Percentiles rank a stretch among this genome's conserved stretches.
These are phyloP conservation scores for Atkinsonella hypoxylon DNA, from an alignment of 2,329 filamentous ascomycete genomes.

Conservation along the genomic window DNA sequence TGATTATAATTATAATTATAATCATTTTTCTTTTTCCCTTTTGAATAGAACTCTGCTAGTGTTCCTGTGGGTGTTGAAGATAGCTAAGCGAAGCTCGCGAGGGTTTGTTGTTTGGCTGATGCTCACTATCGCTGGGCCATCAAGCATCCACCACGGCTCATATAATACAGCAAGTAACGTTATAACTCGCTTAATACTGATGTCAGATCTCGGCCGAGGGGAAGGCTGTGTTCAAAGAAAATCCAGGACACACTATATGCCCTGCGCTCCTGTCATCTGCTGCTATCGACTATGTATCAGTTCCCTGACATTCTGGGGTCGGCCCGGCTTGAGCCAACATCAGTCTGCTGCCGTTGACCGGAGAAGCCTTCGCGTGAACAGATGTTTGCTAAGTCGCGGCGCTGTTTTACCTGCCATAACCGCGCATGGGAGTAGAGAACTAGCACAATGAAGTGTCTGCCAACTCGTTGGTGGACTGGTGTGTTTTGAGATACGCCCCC, in stretches of 20 bases:
- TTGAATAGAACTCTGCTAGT: background rate
- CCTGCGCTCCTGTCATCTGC: background rate
- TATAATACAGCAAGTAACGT: background rate
- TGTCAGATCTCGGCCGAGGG: conserved; percentile 8
- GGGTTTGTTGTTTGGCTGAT: background rate
- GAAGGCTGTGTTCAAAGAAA: background rate
- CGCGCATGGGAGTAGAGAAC: background rate
- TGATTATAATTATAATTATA: too few relatives aligned
- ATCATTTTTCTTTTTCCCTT: background rate
- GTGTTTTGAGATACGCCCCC: background rate
- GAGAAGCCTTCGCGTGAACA: background rate
- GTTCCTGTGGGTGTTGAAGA: background rate
- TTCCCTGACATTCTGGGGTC: conserved; percentile 5
- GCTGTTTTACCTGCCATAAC: background rate
- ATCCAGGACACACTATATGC: background rate
- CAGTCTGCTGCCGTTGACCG: background rate
- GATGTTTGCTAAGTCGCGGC: background rate
- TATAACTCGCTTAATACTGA: background rate
- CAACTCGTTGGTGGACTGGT: background rate
- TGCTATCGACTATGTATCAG: background rate
- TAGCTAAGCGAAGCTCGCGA: background rate
- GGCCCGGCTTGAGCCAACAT: conserved; percentile 2
- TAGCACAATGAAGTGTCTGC: background rate
- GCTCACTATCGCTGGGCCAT: background rate
- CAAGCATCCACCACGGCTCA: background rate